Evolutionary conservation across 495 filamentous ascomycete species (phyloP).

Genomic region (Lophium mytilinum): DNA sequence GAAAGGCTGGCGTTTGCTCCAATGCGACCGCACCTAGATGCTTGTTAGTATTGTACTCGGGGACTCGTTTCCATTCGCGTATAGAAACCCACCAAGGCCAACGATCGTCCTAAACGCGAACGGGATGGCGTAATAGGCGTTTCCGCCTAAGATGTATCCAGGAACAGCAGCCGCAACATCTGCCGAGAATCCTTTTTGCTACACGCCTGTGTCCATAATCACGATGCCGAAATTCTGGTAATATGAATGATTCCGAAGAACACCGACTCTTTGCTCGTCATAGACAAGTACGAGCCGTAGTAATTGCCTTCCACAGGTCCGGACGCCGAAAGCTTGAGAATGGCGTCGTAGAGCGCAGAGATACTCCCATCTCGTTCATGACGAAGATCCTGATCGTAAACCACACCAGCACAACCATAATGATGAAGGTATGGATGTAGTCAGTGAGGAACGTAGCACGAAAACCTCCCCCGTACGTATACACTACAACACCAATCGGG

Average conservation of each 20-base stretch:
- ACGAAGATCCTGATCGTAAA: not conserved
- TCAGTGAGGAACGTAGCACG: slow-evolving; percentile 41
- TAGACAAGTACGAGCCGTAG: not conserved
- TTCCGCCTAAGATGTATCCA: no score
- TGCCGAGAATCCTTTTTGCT: not conserved
- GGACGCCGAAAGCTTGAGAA: not conserved
- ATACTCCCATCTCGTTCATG: not conserved
- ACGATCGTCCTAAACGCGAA: no score
- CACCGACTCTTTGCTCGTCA: not conserved
- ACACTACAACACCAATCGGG: slow-evolving; percentile 29
- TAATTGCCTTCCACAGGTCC: not conserved
- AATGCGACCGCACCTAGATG: no score
- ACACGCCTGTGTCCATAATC: not conserved
- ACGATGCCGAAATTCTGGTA: not conserved
- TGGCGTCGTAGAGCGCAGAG: not conserved
- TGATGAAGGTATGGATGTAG: slow-evolving; percentile 30
- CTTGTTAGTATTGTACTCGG: no score
- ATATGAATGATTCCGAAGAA: not conserved
- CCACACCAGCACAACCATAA: slow-evolving; percentile 34
- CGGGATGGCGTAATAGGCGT: no score
- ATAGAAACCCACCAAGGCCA: no score
- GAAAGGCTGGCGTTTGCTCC: no score
- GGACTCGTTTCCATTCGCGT: no score
- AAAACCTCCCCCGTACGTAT: slow-evolving; percentile 31
- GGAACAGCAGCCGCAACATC: not conserved